phyloP scores from a whole-genome alignment of 2,329 filamentous ascomycete species.

The Diaporthe nobilis region DNA sequence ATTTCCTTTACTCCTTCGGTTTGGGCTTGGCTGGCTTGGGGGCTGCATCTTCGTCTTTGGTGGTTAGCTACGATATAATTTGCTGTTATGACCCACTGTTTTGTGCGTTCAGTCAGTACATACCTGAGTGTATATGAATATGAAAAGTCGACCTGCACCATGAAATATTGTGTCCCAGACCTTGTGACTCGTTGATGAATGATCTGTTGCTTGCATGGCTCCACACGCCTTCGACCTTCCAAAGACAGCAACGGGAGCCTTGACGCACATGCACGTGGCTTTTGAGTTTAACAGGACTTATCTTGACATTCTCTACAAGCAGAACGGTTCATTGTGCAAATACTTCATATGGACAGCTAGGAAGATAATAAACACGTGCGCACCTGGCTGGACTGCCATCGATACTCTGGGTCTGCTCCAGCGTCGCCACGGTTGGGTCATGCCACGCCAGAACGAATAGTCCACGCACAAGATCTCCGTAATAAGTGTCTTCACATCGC shows the following conservation, averaged over 20 bases:
- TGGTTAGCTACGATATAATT: constrained; percentile 16
- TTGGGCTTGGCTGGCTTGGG: constrained; percentile 13
- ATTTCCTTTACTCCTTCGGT: neutral
- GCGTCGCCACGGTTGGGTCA: too few relatives aligned
- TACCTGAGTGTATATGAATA: constrained; percentile 15
- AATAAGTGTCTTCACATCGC: neutral
- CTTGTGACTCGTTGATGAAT: neutral
- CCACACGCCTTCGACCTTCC: too few relatives aligned
- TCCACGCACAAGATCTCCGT: neutral
- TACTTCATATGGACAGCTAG: neutral
- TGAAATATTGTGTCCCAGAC: neutral
- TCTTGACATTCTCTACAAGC: too few relatives aligned
- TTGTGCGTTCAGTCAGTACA: constrained; percentile 11
- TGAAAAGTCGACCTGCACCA: constrained; percentile 9
- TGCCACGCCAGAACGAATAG: too few relatives aligned
- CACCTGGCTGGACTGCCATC: neutral
- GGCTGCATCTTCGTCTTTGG: constrained; percentile 15
- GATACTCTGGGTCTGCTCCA: too few relatives aligned
- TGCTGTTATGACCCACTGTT: constrained; percentile 14
- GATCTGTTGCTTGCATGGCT: fast-evolving
- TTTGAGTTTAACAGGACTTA: too few relatives aligned
- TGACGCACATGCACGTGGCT: too few relatives aligned
- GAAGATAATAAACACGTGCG: too few relatives aligned
- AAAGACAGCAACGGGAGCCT: too few relatives aligned
- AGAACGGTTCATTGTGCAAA: too few relatives aligned